A percentile compares a stretch with the other conserved stretches of the same genome.
These are phyloP conservation scores for Pyrenophora graminea DNA, from an alignment of 2,329 filamentous ascomycete genomes.

Conservation along the genomic window DNA sequence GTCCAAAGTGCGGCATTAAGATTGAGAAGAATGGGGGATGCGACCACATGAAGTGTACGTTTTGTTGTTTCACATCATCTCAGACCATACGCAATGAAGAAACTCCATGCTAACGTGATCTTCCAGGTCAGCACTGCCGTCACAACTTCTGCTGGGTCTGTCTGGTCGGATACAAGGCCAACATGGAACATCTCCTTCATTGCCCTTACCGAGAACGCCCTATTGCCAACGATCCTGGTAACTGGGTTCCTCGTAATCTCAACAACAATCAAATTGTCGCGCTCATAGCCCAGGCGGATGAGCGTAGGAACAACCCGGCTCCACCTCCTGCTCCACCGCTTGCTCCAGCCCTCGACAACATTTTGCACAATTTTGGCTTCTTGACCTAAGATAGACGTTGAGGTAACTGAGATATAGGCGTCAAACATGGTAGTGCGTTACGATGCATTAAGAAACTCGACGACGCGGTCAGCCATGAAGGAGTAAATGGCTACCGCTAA, in stretches of 20 bases:
- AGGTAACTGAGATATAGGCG: too few species aligned
- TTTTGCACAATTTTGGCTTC: too few species aligned
- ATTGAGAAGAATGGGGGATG: constrained; percentile 36
- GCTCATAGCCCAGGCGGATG: constrained; percentile 4
- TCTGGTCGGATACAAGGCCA: constrained; percentile 9
- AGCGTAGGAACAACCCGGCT: background rate
- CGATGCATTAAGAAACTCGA: too few species aligned
- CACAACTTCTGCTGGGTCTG: constrained; percentile 33
- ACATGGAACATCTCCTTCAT: constrained; percentile 6
- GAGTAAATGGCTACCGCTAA: too few species aligned
- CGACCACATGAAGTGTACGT: constrained; percentile 34
- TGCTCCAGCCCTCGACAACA: too few species aligned
- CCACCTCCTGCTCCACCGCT: background rate
- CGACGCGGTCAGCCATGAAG: too few species aligned
- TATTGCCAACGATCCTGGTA: constrained; percentile 19
- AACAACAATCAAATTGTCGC: constrained; percentile 9
- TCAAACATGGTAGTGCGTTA: too few species aligned
- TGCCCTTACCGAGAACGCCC: constrained; percentile 14
- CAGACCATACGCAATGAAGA: background rate
- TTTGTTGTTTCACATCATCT: too few species aligned
- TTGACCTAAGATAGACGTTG: too few species aligned
- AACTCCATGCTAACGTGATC: background rate
- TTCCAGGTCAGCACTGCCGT: constrained; percentile 18
- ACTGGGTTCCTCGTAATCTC: constrained; percentile 14
- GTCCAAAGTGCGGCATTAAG: constrained; percentile 30